These are phyloP conservation scores for Fusarium coicis DNA, from an alignment of 2,329 filamentous ascomycete genomes.

Conservation along the genomic window DNA sequence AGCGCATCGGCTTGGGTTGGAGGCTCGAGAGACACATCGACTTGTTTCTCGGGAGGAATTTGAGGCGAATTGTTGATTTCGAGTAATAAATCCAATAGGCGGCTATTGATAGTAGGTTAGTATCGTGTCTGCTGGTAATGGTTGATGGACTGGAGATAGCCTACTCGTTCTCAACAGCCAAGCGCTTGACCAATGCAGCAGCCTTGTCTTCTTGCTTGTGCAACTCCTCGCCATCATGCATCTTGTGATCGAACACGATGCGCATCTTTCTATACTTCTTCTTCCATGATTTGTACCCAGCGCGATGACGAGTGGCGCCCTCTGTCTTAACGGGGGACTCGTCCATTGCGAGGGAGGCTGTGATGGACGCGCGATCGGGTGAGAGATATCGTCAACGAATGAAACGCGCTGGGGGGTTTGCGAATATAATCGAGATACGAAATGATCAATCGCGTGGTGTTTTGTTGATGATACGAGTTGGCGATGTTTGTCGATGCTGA, in stretches of 20 bases:
- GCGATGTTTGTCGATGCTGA: constrained; percentile 26
- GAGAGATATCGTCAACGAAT: neutral
- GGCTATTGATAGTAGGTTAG: constrained; percentile 62
- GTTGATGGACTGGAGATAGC: constrained; percentile 46
- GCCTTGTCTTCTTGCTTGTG: constrained; percentile 86
- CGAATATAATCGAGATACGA: neutral
- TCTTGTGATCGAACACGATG: constrained; percentile 78
- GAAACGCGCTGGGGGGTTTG: constrained; percentile 7
- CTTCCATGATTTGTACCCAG: constrained; percentile 77
- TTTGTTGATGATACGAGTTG: constrained; percentile 15
- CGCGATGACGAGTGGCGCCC: constrained; percentile 54
- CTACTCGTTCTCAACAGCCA: constrained; percentile 94
- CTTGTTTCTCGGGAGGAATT: constrained; percentile 78
- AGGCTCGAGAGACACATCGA: constrained; percentile 71
- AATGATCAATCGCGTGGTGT: constrained; percentile 11
- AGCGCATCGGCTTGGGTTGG: constrained; percentile 54
- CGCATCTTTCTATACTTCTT: constrained; percentile 98
- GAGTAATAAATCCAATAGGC: constrained; percentile 86
- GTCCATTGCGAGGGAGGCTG: constrained; percentile 44
- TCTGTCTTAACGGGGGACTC: constrained; percentile 55
- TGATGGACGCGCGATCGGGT: constrained; percentile 10
- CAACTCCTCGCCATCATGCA: constrained; percentile 83
- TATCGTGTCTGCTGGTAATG: constrained; percentile 11
- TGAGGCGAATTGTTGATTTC: constrained; percentile 89
- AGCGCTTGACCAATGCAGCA: constrained; percentile 80